Evolutionary conservation across 2,329 filamentous ascomycete genomes (phyloP).

Genomic region (Phialophora macrospora): DNA sequence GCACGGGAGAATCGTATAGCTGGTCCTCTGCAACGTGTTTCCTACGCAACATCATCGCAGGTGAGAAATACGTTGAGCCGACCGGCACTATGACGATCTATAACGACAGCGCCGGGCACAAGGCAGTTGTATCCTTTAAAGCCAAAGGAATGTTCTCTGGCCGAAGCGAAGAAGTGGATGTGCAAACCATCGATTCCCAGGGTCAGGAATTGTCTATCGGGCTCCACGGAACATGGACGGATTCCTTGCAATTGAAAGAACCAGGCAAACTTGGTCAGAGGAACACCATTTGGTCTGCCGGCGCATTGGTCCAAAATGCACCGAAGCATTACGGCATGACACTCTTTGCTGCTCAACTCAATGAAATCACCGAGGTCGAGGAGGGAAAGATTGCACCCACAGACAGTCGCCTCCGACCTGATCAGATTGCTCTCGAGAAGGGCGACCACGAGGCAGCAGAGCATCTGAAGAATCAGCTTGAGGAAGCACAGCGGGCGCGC

Average conservation of each 20-base stretch:
- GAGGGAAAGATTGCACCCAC: slow-evolving; percentile 75
- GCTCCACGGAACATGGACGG: slow-evolving; percentile 84
- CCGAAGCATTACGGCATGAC: slow-evolving; percentile 86
- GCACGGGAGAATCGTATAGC: slow-evolving; percentile 78
- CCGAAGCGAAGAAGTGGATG: slow-evolving; percentile 83
- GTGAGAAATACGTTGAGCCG: slow-evolving; percentile 97
- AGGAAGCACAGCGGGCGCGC: slow-evolving; percentile 80
- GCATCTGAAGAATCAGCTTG: slow-evolving; percentile 77
- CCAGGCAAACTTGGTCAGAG: slow-evolving; percentile 63
- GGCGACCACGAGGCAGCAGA: slow-evolving; percentile 85
- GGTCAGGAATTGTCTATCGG: slow-evolving; percentile 70
- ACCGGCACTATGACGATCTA: slow-evolving; percentile 85
- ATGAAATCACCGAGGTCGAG: slow-evolving; percentile 85
- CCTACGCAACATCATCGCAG: slow-evolving; percentile 92
- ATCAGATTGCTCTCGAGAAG: slow-evolving; percentile 82
- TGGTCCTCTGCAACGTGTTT: slow-evolving; percentile 90
- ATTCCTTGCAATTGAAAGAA: slow-evolving; percentile 68
- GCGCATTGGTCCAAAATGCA: slow-evolving; percentile 77
- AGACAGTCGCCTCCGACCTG: slow-evolving; percentile 81
- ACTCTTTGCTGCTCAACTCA: slow-evolving; percentile 80
- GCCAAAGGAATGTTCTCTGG: slow-evolving; percentile 97
- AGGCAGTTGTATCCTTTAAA: slow-evolving; percentile 88
- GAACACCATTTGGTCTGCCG: slow-evolving; percentile 77
- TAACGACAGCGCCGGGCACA: slow-evolving; percentile 82
- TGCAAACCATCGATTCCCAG: slow-evolving; percentile 71